phyloP scores from a whole-genome alignment of 2,329 filamentous ascomycete genomes.

The Huntiella bhutanensis region DNA sequence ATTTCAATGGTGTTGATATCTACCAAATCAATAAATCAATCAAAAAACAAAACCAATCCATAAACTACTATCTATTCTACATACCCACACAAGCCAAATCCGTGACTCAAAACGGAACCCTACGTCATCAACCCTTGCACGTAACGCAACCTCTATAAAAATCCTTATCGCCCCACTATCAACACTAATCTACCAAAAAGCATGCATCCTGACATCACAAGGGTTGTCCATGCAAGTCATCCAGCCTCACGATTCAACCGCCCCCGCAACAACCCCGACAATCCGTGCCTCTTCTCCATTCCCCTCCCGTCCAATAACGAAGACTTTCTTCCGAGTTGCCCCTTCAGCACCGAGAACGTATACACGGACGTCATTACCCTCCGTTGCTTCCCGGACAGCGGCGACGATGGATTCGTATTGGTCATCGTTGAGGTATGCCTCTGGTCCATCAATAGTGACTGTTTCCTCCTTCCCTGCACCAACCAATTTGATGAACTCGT shows the following conservation, averaged over 20 bases:
- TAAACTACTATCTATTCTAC: background rate
- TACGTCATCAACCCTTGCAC: too few species aligned
- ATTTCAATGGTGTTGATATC: constrained; percentile 12
- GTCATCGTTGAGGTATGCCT: constrained; percentile 54
- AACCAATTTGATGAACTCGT: constrained; percentile 51
- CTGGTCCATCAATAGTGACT: constrained; percentile 46
- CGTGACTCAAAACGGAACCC: constrained; percentile 1
- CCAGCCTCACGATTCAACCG: constrained; percentile 45
- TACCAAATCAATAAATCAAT: background rate
- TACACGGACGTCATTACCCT: constrained; percentile 51
- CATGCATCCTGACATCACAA: too few species aligned
- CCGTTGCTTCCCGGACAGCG: constrained; percentile 44
- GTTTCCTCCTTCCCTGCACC: constrained; percentile 30
- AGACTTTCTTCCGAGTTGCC: constrained; percentile 53
- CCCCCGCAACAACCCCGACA: constrained; percentile 60
- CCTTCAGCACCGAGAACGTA: constrained; percentile 41
- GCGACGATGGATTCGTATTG: constrained; percentile 52
- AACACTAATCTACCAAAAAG: too few species aligned
- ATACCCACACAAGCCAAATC: background rate
- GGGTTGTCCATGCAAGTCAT: background rate
- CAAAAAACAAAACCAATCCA: background rate
- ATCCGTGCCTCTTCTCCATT: constrained; percentile 38
- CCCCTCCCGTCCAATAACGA: constrained; percentile 46
- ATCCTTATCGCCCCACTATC: too few species aligned
- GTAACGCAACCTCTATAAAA: too few species aligned